These are phyloP conservation scores for Aspergillus ochraceus DNA, from an alignment of 2,329 filamentous ascomycete species.

Conservation along the genomic window DNA sequence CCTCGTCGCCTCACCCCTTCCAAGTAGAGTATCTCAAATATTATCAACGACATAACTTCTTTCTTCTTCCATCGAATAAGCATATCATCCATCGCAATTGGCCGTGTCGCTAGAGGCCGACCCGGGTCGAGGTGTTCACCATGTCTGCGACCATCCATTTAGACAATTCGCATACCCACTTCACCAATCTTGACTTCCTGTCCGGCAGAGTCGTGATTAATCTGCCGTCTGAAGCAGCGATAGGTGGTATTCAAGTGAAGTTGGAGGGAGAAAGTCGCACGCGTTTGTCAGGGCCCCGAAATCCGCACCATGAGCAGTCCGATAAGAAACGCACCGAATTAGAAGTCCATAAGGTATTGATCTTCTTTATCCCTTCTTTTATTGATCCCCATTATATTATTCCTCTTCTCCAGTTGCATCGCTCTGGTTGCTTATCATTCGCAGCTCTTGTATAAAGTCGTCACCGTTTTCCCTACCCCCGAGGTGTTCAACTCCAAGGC, in stretches of 20 bases:
- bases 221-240: slow-evolving; percentile 43
- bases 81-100: background rate
- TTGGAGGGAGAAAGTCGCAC: slow-evolving; percentile 51
- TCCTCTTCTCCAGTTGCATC: too few species aligned
- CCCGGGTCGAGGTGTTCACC: slow-evolving; percentile 20
- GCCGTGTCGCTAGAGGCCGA: background rate
- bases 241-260: slow-evolving; percentile 50
- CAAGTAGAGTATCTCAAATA: background rate
- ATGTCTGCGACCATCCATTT: slow-evolving; percentile 50
- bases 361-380: background rate
- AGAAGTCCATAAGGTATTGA: slow-evolving; percentile 49
- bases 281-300: slow-evolving; percentile 41
- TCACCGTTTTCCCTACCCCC: slow-evolving; percentile 47
- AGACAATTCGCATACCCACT: slow-evolving; percentile 44
- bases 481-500: slow-evolving; percentile 40
- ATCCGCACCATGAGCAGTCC: slow-evolving; percentile 42
- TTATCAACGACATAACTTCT: background rate
- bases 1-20: background rate
- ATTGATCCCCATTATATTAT: too few species aligned
- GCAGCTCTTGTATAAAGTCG: slow-evolving; percentile 49
- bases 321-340: slow-evolving; percentile 51
- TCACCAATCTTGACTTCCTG: slow-evolving; percentile 51
- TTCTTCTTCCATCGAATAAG: background rate
- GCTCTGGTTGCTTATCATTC: background rate
- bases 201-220: slow-evolving; percentile 47